Evolutionary conservation across 163 green algal genomes (phyloP).

Genomic region (Scenedesmus sp.): DNA sequence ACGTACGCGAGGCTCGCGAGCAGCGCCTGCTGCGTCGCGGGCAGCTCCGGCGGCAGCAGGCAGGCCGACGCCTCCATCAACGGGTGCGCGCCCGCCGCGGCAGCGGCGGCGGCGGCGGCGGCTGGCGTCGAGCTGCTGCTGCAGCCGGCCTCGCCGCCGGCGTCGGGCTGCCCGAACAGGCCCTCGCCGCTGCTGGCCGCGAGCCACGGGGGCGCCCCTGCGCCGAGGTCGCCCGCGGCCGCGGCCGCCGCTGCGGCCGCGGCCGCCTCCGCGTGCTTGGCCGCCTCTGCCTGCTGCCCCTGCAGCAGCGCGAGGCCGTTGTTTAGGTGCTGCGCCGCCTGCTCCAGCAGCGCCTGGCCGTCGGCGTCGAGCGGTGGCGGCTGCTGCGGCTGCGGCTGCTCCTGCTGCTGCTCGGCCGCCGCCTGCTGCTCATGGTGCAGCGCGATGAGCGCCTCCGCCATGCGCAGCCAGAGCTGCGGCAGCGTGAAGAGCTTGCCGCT

Average conservation of each 20-base stretch:
- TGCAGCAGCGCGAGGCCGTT: constrained; percentile 26
- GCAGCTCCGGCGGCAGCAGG: constrained; percentile 32
- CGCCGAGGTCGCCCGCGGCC: background rate
- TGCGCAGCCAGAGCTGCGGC: constrained; percentile 50
- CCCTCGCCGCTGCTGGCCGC: background rate
- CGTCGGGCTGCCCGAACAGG: background rate
- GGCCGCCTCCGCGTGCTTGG: constrained; percentile 32
- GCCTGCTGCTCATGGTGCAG: constrained; percentile 39
- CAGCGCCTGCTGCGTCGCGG: constrained; percentile 43
- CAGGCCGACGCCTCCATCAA: background rate
- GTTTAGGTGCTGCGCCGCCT: constrained; percentile 27
- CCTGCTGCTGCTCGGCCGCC: constrained; percentile 28
- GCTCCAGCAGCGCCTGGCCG: constrained; percentile 19
- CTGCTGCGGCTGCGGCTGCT: constrained; percentile 28
- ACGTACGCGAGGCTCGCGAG: constrained; percentile 53
- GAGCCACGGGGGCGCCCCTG: background rate
- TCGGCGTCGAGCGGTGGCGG: background rate
- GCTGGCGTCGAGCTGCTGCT: background rate
- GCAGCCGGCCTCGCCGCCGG: background rate
- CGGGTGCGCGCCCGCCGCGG: background rate
- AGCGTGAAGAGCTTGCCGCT: constrained; percentile 20
- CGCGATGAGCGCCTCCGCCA: constrained; percentile 46
- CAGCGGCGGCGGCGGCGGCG: background rate
- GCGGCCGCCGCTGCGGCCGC: constrained; percentile 14
- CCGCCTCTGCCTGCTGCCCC: constrained; percentile 38